phyloP scores from a whole-genome alignment of 73 alveolate species.

The Uronychia binucleata region DNA sequence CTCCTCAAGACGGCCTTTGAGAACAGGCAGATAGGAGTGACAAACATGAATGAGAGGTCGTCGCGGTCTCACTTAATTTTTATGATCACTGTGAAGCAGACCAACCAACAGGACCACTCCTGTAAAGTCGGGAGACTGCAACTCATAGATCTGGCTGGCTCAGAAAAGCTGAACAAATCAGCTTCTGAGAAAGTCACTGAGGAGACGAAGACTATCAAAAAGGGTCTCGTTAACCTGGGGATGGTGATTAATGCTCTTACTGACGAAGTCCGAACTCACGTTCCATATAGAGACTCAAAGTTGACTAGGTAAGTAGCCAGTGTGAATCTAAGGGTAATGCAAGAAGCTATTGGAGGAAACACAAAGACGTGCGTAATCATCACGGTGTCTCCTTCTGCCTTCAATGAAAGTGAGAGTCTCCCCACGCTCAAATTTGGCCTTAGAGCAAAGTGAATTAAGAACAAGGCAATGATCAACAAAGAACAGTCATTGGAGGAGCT shows the following conservation, averaged over 20 bases:
- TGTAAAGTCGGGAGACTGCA: constrained; percentile 84
- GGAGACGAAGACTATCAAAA: constrained; percentile 95
- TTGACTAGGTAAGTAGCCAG: no score
- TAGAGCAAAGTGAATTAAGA: constrained; percentile 82
- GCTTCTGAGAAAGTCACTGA: constrained; percentile 91
- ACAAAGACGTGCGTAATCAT: constrained; percentile 82
- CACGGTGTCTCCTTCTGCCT: constrained; percentile 78
- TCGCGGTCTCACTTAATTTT: constrained; percentile 76
- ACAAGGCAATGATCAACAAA: constrained; percentile 80
- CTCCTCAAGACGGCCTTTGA: constrained; percentile 66
- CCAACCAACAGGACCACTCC: constrained; percentile 66
- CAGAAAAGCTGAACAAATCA: constrained; percentile 90
- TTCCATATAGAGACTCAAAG: constrained; percentile 96
- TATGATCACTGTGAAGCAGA: constrained; percentile 46
- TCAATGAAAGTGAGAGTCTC: constrained; percentile 77
- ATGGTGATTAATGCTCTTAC: constrained; percentile 92
- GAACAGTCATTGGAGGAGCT: constrained; percentile 80
- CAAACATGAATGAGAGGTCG: constrained; percentile 74
- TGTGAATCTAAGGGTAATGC: constrained; percentile 74
- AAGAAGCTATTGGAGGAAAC: constrained; percentile 91
- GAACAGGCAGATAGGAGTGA: constrained; percentile 75
- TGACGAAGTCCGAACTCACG: constrained; percentile 74
- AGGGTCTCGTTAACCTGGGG: constrained; percentile 91
- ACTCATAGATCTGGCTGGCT: constrained; percentile 95
- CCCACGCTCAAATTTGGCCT: constrained; percentile 79